These are phyloP conservation scores for Sporisorium sorghi DNA, from an alignment of 1,284 basidiomycete genomes.

Conservation along the genomic window DNA sequence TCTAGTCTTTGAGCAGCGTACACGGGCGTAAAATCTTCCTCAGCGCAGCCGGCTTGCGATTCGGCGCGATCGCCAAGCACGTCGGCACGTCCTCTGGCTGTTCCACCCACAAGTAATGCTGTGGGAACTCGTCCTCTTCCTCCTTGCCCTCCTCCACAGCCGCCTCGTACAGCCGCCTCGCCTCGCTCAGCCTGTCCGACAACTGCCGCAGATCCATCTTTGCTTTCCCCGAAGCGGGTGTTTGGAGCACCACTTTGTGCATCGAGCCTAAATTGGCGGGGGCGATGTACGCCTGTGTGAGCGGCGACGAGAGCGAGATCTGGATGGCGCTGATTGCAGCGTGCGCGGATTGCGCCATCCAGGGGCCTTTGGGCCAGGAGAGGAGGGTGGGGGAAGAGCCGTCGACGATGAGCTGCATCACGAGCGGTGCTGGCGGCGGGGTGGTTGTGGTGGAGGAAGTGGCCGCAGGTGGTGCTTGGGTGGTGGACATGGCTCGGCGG, in stretches of 20 bases:
- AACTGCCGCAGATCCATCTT: constrained; percentile 61
- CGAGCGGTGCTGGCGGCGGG: constrained; percentile 39
- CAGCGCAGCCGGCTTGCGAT: constrained; percentile 71
- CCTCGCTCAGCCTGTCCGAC: constrained; percentile 59
- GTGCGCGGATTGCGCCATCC: constrained; percentile 75
- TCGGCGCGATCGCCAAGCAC: constrained; percentile 74
- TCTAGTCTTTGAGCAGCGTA: constrained; percentile 70
- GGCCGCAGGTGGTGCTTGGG: constrained; percentile 1
- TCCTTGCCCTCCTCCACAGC: constrained; percentile 3
- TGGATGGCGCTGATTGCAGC: constrained; percentile 71
- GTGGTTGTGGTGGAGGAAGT: background rate
- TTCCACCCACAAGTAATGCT: constrained; percentile 74
- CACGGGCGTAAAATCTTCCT: constrained; percentile 70
- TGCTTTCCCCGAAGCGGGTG: constrained; percentile 34
- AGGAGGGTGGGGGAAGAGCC: constrained; percentile 37
- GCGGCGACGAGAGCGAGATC: constrained; percentile 16
- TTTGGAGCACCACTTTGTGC: constrained; percentile 68
- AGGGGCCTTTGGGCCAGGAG: constrained; percentile 74
- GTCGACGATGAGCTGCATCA: constrained; percentile 68
- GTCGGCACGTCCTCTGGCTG: constrained; percentile 74
- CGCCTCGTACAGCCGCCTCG: constrained; percentile 28
- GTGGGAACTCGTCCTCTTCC: constrained; percentile 51
- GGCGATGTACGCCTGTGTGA: constrained; percentile 51
- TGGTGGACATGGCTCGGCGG: constrained; percentile 17
- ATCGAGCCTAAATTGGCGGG: constrained; percentile 46